Base-by-base conservation (phyloP, 2,329 filamentous ascomycete species). In the Fusarium sp. region DNA sequence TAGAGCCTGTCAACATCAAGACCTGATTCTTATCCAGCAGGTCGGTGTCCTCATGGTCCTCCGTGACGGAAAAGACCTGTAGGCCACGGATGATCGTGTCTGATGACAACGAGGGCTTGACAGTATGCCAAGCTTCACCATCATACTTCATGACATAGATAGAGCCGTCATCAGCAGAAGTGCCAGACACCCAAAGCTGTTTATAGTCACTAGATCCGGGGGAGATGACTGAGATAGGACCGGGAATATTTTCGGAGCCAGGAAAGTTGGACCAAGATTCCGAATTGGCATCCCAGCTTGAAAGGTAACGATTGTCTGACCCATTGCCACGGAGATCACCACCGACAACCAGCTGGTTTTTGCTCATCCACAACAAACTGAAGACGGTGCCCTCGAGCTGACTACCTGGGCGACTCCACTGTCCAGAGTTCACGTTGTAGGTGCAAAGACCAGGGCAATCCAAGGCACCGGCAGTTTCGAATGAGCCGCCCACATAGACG, bases 401-500 rank as follows among this genome's bases (percentile, higher is more conserved):
- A 46, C 86, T 88, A 11, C 94, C 94, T 16, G 94, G 92, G 40
- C 91, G 88, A 74, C 86, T 91, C 95, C 95, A 99, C 75, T 94
- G 91, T 16, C 86, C 87, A 7, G 86, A 85, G 10, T 87, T 83
- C 4, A 90, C 88, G 76, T 92, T 90, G 81, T 92, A 97, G 63
- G 91, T 84, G 80, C 96, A 99, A 25, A 99, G 87, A 48, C 89
- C 90, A 6, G 91, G 90, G 78, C 96, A 99, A 44, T 88, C 90
- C 30, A 98, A 86, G 7, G 91, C 91, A 29, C 96, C 96, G 20
- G 94, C 96, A 32, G 87, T 88, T n/a, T 88, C 84, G 76, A 98
- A 99, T 12, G 87, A 89, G 32, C 96, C 96, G 40, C 92, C 95
- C 32, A 99, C 92, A 76, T 92, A 99, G 15, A 99, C 85, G 53